phyloP scores from a whole-genome alignment of 176 grass and related monocot genomes.

The Bothriochloa decipiens region DNA sequence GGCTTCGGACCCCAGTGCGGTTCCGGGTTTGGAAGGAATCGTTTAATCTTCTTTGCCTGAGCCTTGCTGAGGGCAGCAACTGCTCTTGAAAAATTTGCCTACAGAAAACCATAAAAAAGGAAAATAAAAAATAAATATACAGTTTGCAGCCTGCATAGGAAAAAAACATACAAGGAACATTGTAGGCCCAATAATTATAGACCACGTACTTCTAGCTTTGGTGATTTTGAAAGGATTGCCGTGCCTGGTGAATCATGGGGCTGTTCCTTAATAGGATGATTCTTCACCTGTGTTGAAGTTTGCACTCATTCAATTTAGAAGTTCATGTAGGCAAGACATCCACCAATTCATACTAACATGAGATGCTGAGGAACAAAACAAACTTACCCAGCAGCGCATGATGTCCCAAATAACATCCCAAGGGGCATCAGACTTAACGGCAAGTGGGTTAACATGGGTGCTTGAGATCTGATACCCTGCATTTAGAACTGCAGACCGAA shows the following conservation, averaged over 20 bases:
- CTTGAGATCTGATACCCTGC: slow-evolving; percentile 93
- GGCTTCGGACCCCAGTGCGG: slow-evolving; percentile 92
- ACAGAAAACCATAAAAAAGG: not conserved
- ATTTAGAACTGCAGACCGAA: slow-evolving; percentile 91
- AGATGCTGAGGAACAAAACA: slow-evolving; percentile 16
- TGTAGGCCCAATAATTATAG: not conserved
- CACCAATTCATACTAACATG: not conserved
- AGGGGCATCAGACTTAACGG: slow-evolving; percentile 86
- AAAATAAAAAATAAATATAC: not conserved
- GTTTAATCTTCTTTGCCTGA: slow-evolving; percentile 76
- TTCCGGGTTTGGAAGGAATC: slow-evolving; percentile 93
- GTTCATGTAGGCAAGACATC: slow-evolving; percentile 10
- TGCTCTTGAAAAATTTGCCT: slow-evolving; percentile 88
- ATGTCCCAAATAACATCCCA: slow-evolving; percentile 99
- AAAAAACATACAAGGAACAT: not conserved
- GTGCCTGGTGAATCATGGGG: slow-evolving; percentile 61
- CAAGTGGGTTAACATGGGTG: slow-evolving; percentile 76
- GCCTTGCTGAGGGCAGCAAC: slow-evolving; percentile 82
- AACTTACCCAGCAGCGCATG: slow-evolving; percentile 93
- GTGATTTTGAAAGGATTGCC: slow-evolving; percentile 74
- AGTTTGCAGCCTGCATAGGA: not conserved
- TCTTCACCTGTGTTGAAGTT: slow-evolving; percentile 65
- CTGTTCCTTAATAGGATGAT: slow-evolving; percentile 91
- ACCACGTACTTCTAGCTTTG: slow-evolving; percentile 66
- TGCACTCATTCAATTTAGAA: not conserved